A percentile compares a stretch with the other conserved stretches of the same genome.
Conservation (phyloP, 192 early-diverging fungal genomes). For the Pilaira anomala region DNA sequence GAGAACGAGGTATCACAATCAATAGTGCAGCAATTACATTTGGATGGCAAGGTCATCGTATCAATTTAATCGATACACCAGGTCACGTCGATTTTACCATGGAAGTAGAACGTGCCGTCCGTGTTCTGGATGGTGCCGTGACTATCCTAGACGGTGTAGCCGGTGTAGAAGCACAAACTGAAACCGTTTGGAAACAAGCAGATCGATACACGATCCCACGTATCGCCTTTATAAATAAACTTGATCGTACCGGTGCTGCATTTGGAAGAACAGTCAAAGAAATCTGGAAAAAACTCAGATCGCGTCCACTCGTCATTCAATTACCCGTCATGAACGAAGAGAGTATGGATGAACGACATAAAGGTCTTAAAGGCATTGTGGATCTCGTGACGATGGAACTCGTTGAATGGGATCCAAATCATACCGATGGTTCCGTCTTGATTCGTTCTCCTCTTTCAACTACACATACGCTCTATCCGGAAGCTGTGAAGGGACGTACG, state of each 20-base stretch:
- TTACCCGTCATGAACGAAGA: slow-evolving; percentile 57
- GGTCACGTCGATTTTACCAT: slow-evolving; percentile 97
- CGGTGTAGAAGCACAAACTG: slow-evolving; percentile 97
- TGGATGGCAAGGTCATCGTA: slow-evolving; percentile 64
- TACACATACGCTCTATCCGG: slow-evolving; percentile 33
- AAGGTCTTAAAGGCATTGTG: slow-evolving; percentile 59
- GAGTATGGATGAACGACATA: slow-evolving; percentile 38
- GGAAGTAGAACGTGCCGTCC: slow-evolving; percentile 88
- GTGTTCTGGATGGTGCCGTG: slow-evolving; percentile 93
- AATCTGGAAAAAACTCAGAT: slow-evolving; percentile 54
- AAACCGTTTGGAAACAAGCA: slow-evolving; percentile 90
- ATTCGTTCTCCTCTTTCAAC: slow-evolving; percentile 30
- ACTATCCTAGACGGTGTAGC: slow-evolving; percentile 92
- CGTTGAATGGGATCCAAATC: slow-evolving; percentile 56
- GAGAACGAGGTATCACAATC: slow-evolving; percentile 93
- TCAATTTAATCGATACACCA: slow-evolving; percentile 95
- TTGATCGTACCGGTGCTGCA: slow-evolving; percentile 83
- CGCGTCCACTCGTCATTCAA: slow-evolving; percentile 69
- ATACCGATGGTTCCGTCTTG: slow-evolving; percentile 41
- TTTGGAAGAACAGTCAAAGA: slow-evolving; percentile 59
- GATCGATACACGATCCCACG: slow-evolving; percentile 77
- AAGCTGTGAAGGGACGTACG: slow-evolving; percentile 55
- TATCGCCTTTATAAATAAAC: slow-evolving; percentile 92
- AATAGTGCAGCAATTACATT: slow-evolving; percentile 90
- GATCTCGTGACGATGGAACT: slow-evolving; percentile 75